phyloP scores from a whole-genome alignment of 176 grass and related monocot species.

The Triticum urartu region DNA sequence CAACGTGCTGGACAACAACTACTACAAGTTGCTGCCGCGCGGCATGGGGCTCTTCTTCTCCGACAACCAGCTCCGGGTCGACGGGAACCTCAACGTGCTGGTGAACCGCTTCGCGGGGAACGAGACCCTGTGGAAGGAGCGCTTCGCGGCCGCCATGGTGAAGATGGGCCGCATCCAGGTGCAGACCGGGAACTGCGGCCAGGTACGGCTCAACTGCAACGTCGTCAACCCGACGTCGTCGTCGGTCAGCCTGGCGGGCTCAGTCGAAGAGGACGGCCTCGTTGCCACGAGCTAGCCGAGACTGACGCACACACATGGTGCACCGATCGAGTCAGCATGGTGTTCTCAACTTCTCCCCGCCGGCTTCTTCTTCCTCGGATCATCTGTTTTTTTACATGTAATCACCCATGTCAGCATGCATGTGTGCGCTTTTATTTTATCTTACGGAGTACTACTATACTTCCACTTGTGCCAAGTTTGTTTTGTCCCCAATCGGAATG shows the following conservation, averaged over 20 bases:
- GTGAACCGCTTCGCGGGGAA: conserved; percentile 29
- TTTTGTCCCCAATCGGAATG: no score
- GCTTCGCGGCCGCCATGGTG: conserved; percentile 47
- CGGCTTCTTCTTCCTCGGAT: no score
- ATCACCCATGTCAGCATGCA: background rate
- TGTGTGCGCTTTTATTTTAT: no score
- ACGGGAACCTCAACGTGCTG: conserved; percentile 19
- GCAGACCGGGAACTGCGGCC: conserved; percentile 41
- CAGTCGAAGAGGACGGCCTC: background rate
- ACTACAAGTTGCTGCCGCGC: conserved; percentile 51
- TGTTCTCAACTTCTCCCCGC: no score
- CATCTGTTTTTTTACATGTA: no score
- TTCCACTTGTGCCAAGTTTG: no score
- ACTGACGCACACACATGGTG: no score
- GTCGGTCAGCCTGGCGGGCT: background rate
- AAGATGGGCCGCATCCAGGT: conserved; percentile 62
- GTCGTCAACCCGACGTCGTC: conserved; percentile 39
- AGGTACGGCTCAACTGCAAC: conserved; percentile 46
- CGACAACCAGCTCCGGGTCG: conserved; percentile 43
- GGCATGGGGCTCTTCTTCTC: conserved; percentile 48
- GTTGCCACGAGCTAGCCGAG: conserved; percentile 20
- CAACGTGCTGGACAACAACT: conserved; percentile 52
- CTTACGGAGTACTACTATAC: no score
- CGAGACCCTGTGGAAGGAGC: conserved; percentile 44
- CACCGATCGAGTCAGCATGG: background rate